Conservation (phyloP, 768 basidiomycete genomes). For the Mycena filopes region DNA sequence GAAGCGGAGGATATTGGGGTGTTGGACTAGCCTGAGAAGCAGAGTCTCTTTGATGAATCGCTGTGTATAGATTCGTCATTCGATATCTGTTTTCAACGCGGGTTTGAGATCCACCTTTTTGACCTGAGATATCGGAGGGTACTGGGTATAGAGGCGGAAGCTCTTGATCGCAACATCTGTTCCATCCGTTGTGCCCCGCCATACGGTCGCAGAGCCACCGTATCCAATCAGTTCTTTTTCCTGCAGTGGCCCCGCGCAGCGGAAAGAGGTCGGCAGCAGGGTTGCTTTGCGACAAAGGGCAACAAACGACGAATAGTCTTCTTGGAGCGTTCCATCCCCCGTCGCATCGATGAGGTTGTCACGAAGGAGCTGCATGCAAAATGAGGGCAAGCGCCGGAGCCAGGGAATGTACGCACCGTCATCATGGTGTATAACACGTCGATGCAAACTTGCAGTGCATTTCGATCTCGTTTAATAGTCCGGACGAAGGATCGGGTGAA, state of each 20-base stretch:
- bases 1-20: constrained; percentile 37
- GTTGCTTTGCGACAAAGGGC: constrained; percentile 1
- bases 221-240: background rate
- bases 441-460: background rate
- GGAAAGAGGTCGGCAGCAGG: background rate
- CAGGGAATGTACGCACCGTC: background rate
- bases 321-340: background rate
- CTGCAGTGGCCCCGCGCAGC: background rate
- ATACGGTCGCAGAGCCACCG: constrained; percentile 33
- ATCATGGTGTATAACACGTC: constrained; percentile 8
- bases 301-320: constrained; percentile 1
- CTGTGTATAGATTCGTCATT: constrained; percentile 1
- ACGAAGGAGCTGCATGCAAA: background rate
- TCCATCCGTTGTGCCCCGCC: constrained; percentile 22
- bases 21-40: constrained; percentile 29
- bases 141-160: constrained; percentile 24
- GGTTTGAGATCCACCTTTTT: constrained; percentile 3
- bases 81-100: background rate
- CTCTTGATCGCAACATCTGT: constrained; percentile 35
- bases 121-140: background rate
- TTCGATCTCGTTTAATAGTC: constrained; percentile 1
- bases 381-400: background rate
- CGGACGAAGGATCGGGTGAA: background rate
- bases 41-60: constrained; percentile 35
- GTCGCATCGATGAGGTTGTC: background rate